Conservation (phyloP, 228 moss, liverwort and hornwort genomes). For the Sphagnum fallax region DNA sequence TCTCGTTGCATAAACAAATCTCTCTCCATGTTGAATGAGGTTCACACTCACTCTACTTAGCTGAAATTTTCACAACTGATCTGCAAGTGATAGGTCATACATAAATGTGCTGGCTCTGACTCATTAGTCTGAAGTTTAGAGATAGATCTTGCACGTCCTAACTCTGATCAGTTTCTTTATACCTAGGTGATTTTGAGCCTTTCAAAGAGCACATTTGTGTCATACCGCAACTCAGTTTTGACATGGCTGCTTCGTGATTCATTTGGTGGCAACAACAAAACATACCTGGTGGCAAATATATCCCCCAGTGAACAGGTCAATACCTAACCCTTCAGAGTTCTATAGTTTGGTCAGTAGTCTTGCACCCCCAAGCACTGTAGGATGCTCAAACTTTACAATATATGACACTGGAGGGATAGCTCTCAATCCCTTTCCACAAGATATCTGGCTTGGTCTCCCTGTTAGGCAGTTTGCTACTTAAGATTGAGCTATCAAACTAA, state of each 20-base stretch:
- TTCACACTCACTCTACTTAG: background rate
- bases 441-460: too few species aligned
- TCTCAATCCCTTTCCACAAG: background rate
- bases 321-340: background rate
- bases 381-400: background rate
- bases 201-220: conserved; percentile 46
- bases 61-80: background rate
- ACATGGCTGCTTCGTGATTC: conserved; percentile 59
- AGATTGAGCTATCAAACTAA: too few species aligned
- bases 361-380: background rate
- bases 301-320: conserved; percentile 49
- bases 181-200: conserved; percentile 49
- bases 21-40: conserved; percentile 58
- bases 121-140: too few species aligned
- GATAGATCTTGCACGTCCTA: too few species aligned
- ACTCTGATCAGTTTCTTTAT: too few species aligned
- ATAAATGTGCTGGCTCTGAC: too few species aligned
- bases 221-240: conserved; percentile 42
- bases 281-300: conserved; percentile 55
- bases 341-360: background rate
- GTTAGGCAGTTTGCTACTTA: too few species aligned
- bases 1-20: conserved; percentile 55
- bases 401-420: background rate
- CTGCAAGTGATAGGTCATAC: too few species aligned
- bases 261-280: conserved; percentile 52